These are phyloP conservation scores for Solanum virginianum DNA, from an alignment of 257 asterid species.

Conservation along the genomic window DNA sequence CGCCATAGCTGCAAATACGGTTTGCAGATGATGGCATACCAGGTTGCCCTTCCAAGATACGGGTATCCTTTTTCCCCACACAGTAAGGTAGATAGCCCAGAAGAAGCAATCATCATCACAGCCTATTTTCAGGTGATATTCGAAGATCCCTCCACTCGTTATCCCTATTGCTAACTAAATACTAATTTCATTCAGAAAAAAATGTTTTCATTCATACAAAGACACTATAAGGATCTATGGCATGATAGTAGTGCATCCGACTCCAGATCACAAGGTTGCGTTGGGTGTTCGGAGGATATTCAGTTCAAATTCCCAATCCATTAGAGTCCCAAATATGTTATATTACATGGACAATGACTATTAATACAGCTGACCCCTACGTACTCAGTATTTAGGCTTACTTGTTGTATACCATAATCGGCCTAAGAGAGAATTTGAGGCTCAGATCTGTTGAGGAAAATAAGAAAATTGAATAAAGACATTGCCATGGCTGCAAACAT, in stretches of 20 bases:
- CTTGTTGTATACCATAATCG: not conserved
- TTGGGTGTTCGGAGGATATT: not conserved
- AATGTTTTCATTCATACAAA: not conserved
- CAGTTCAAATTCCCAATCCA: not conserved
- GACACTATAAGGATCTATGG: not conserved
- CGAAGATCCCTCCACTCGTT: not conserved
- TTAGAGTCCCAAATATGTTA: not conserved
- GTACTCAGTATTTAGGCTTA: not conserved
- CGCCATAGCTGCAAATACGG: not conserved
- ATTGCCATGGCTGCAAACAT: not conserved
- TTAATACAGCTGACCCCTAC: not conserved
- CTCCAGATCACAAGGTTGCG: slow-evolving; percentile 95
- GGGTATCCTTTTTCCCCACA: not conserved
- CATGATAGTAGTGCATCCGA: slow-evolving; percentile 49
- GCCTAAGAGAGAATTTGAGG: not conserved
- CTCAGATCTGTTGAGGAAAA: not conserved
- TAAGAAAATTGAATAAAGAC: not conserved
- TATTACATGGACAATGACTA: not conserved
- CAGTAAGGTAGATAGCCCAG: not conserved
- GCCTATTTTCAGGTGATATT: not conserved
- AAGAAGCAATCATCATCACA: slow-evolving; percentile 7
- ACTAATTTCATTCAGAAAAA: not conserved
- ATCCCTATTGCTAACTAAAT: not conserved
- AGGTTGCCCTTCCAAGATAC: slow-evolving; percentile 19
- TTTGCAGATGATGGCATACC: not conserved